phyloP scores from a whole-genome alignment of 331 rosid genomes.

The Malus hybrid region DNA sequence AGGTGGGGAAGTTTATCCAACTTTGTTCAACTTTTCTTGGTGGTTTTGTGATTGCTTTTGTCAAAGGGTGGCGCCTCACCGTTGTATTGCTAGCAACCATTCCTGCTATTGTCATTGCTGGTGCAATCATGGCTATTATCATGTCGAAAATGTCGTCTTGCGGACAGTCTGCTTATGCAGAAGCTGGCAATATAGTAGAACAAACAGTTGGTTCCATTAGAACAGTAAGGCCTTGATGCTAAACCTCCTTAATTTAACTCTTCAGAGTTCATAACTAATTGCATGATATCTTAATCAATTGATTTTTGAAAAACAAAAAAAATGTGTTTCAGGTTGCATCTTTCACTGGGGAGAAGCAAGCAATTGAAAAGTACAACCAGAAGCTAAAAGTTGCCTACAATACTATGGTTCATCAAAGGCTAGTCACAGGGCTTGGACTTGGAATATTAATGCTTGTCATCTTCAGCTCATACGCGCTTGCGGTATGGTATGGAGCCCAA shows the following conservation, averaged over 20 bases:
- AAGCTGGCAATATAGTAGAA: slow-evolving; percentile 71
- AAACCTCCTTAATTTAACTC: background rate
- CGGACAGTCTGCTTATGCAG: slow-evolving; percentile 72
- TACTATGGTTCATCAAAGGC: slow-evolving; percentile 48
- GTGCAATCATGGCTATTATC: slow-evolving; percentile 27
- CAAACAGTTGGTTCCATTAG: slow-evolving; percentile 68
- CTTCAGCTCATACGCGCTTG: slow-evolving; percentile 69
- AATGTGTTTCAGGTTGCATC: slow-evolving; percentile 54
- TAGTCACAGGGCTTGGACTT: slow-evolving; percentile 56
- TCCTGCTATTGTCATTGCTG: slow-evolving; percentile 41
- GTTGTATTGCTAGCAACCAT: slow-evolving; percentile 54
- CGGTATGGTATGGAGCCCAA: slow-evolving; percentile 81
- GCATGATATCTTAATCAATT: background rate
- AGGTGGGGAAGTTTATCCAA: slow-evolving; percentile 91
- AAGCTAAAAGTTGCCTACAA: slow-evolving; percentile 56
- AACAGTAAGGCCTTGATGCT: slow-evolving; percentile 40
- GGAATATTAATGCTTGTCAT: slow-evolving; percentile 35
- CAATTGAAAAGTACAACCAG: slow-evolving; percentile 50
- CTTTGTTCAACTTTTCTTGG: slow-evolving; percentile 60
- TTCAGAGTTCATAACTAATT: background rate
- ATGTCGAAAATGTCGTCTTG: slow-evolving; percentile 55
- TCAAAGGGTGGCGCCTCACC: slow-evolving; percentile 72
- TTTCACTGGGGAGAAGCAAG: slow-evolving; percentile 77
- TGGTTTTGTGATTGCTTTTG: slow-evolving; percentile 55
- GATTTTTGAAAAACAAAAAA: background rate